Evolutionary conservation across 2,329 filamentous ascomycete genomes (phyloP).

Genomic region (Emericellopsis cladophorae): DNA sequence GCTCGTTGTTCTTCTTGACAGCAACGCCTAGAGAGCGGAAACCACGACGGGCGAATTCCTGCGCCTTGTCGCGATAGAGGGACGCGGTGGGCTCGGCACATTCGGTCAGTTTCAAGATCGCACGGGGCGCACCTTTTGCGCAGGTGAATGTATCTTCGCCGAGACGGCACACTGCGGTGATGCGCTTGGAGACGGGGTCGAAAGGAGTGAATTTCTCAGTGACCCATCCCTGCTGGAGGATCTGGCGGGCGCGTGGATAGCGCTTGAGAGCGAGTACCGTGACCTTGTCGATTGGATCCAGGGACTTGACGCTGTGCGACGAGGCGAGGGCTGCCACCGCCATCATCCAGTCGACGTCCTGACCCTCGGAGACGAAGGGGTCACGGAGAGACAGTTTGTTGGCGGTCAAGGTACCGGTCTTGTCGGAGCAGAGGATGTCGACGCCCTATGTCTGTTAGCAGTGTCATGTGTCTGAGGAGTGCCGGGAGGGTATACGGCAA

Average conservation of each 20-base stretch:
- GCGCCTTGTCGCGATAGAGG: conserved; percentile 60
- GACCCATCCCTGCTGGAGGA: conserved; percentile 61
- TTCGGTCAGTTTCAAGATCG: conserved; percentile 55
- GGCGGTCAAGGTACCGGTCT: conserved; percentile 66
- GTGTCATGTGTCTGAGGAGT: neutral
- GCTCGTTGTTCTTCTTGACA: conserved; percentile 64
- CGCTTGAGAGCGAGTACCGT: conserved; percentile 64
- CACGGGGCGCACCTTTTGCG: conserved; percentile 68
- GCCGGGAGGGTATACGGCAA: conserved; percentile 30
- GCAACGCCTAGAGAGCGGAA: conserved; percentile 73
- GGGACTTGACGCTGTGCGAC: conserved; percentile 67
- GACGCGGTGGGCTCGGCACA: conserved; percentile 52
- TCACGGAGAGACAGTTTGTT: conserved; percentile 68
- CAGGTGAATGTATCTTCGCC: conserved; percentile 60
- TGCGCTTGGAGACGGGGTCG: conserved; percentile 71
- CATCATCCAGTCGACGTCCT: conserved; percentile 79
- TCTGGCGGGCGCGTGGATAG: conserved; percentile 67
- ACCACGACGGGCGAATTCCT: conserved; percentile 65
- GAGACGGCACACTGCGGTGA: conserved; percentile 56
- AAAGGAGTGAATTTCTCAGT: conserved; percentile 69
- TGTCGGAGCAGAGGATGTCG: conserved; percentile 70
- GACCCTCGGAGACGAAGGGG: conserved; percentile 63
- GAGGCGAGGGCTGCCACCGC: conserved; percentile 65
- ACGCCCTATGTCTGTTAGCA: conserved; percentile 33
- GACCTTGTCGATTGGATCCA: conserved; percentile 71